phyloP scores from a whole-genome alignment of 805 yeast species.

The Starmerella vaccinii region DNA sequence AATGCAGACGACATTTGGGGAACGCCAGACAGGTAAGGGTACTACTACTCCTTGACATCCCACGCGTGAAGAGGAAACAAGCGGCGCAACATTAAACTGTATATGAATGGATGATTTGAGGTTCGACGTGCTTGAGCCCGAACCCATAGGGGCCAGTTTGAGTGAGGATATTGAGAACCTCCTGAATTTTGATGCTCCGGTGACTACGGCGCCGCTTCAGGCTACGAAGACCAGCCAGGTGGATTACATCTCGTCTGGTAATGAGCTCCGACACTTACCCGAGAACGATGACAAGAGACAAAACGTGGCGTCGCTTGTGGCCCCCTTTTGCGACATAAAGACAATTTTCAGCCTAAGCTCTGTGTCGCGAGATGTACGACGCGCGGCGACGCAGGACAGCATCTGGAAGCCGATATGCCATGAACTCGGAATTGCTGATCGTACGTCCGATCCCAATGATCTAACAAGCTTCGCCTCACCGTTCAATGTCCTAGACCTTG shows the following conservation, averaged over 20 bases:
- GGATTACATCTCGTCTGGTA: no score
- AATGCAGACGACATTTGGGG: no score
- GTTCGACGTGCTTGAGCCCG: slow-evolving; percentile 2
- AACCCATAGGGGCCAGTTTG: neutral
- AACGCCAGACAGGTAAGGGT: slow-evolving; percentile 4
- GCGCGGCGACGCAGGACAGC: slow-evolving; percentile 5
- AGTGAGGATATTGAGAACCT: neutral
- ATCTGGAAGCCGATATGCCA: slow-evolving; percentile 14
- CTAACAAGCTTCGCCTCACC: neutral
- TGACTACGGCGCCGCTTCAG: neutral
- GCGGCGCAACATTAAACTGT: neutral
- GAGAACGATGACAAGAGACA: neutral
- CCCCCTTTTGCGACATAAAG: slow-evolving; percentile 4
- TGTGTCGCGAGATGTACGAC: slow-evolving; percentile 5
- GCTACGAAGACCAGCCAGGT: no score
- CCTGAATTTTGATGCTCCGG: neutral
- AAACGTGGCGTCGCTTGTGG: neutral
- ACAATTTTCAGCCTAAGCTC: neutral
- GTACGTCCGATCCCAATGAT: neutral
- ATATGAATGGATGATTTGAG: slow-evolving; percentile 1
- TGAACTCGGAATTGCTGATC: slow-evolving; percentile 8
- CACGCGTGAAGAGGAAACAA: neutral
- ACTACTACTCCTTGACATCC: neutral
- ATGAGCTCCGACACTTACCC: no score
- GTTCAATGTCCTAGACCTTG: slow-evolving; percentile 8